These are phyloP conservation scores for Clausena lansium DNA, from an alignment of 345 rosid genomes.

Conservation along the genomic window DNA sequence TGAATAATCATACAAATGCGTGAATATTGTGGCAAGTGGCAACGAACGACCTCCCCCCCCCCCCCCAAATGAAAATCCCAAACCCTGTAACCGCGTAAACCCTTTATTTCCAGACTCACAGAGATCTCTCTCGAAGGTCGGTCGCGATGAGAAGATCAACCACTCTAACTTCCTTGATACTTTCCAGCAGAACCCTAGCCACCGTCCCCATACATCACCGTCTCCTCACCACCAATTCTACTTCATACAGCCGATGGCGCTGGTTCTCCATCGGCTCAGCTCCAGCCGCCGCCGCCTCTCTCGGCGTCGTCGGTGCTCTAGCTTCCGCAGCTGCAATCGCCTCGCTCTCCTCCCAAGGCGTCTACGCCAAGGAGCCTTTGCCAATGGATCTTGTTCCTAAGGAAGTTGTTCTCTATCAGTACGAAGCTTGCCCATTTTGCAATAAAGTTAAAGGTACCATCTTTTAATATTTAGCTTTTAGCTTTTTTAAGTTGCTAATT, in stretches of 20 bases:
- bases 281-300: slow-evolving; percentile 10
- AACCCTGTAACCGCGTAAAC: background rate
- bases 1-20: no score
- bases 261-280: slow-evolving; percentile 33
- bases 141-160: slow-evolving; percentile 43
- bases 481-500: slow-evolving; percentile 18
- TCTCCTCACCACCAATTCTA: slow-evolving; percentile 29
- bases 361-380: slow-evolving; percentile 56
- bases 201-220: slow-evolving; percentile 23
- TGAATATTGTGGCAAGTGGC: background rate
- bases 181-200: slow-evolving; percentile 36
- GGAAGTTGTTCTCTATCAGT: slow-evolving; percentile 84
- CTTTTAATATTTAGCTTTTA: background rate
- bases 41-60: no score
- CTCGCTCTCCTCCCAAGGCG: slow-evolving; percentile 36
- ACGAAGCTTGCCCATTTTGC: slow-evolving; percentile 91
- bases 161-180: slow-evolving; percentile 28
- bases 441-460: slow-evolving; percentile 79
- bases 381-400: slow-evolving; percentile 45
- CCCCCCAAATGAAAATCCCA: no score
- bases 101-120: background rate
- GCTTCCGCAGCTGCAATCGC: slow-evolving; percentile 24
- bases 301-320: slow-evolving; percentile 38
- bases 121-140: background rate
- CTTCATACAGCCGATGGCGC: slow-evolving; percentile 18